Base-by-base conservation (phyloP, 768 basidiomycete genomes). In the Termitomyces sp. region DNA sequence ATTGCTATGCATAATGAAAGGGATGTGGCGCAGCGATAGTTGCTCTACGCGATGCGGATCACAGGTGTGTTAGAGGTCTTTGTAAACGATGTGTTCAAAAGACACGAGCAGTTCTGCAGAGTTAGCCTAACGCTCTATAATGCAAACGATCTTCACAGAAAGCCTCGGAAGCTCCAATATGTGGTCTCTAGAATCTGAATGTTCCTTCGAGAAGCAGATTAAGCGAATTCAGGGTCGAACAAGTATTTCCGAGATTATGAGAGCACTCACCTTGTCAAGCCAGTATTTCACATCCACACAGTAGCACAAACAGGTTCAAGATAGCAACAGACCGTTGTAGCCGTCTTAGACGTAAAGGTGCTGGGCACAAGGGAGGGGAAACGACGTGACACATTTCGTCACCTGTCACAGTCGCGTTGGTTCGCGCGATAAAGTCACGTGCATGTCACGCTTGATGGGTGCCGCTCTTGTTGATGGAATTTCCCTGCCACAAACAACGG, bases 1-100 rank as follows among this genome's bases (percentile, higher is more conserved):
- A 47, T 66, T 67, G 38, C 59, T 66, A 41, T 50, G 59, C 63
- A 64, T 62, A 14, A 28, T 13, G 10, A 54, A 8, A 38, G 38
- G 38, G 28, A 14, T 22, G 45, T 54, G 20, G 53, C 53, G 41
- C 38, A 40, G 40, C 38, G 28, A 16, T 28, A n/a, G n/a, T 26
- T n/a, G 11, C n/a, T 18, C 44, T 45, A 24, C 16, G 24, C 10
- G 14, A 22, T 44, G 24, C n/a, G 26, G 20, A 32, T 28, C 32
- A 54, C 28, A 54, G 28, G 5, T 44, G 41, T 41, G n/a, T 43
- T 33, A 35, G 16, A 10, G 22, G 24, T 28, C 24, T 22, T 54
- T 24, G 14, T 45, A 33, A 32, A 45, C 44, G 36, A 52, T 52
- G 24, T 52, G 24, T 30, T 52, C 26, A 41, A 52, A 41, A n/a